Conservation (phyloP, 208 protist species). For the Zelonia costaricensis region DNA sequence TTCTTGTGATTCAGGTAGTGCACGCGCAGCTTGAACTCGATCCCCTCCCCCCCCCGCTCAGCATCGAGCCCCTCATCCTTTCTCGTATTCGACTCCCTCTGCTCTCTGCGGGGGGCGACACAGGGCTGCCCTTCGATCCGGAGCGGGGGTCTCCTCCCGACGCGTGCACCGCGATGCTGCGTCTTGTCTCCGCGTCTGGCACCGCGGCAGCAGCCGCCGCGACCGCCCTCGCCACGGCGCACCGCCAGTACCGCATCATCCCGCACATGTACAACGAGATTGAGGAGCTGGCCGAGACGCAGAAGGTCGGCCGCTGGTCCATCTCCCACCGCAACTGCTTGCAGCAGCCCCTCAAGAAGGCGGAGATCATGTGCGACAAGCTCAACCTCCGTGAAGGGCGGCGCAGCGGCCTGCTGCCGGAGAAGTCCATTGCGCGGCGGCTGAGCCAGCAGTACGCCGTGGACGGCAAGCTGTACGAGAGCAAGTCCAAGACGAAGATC, state of each 20-base stretch:
- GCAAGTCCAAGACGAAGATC: constrained; percentile 70
- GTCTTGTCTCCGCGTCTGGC: constrained; percentile 16
- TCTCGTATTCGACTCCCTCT: no score
- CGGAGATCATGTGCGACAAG: constrained; percentile 88
- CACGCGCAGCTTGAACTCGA: no score
- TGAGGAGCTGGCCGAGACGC: constrained; percentile 87
- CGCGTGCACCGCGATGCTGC: constrained; percentile 23
- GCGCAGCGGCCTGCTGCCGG: constrained; percentile 71
- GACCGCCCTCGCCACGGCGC: neutral
- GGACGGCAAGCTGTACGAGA: constrained; percentile 77
- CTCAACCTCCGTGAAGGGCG: constrained; percentile 86
- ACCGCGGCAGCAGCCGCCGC: neutral
- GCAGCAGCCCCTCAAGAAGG: constrained; percentile 84
- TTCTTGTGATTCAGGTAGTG: no score
- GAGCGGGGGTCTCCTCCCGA: no score
- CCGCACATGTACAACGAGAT: constrained; percentile 87
- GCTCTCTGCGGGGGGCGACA: no score
- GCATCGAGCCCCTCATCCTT: no score
- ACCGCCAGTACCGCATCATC: constrained; percentile 76
- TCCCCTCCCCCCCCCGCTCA: no score
- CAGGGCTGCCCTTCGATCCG: no score
- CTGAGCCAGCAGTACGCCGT: constrained; percentile 86
- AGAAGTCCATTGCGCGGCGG: constrained; percentile 84
- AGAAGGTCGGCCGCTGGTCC: constrained; percentile 76
- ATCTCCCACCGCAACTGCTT: constrained; percentile 85